phyloP scores from a whole-genome alignment of 208 protist species.

The Trypanosoma avium region DNA sequence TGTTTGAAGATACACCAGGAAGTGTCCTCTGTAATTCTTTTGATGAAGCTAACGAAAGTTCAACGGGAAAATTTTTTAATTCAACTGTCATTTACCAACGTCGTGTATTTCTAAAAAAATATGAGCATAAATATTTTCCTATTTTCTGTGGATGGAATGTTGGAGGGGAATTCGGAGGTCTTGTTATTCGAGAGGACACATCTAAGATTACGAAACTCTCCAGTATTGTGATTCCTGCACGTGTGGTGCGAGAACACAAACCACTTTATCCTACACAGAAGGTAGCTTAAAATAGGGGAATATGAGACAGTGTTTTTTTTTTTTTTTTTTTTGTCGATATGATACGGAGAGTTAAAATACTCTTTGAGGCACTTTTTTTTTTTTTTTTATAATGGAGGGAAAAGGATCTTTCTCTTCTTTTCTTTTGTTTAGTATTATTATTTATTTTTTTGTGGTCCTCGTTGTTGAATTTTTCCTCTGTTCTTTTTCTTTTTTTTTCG shows the following conservation, averaged over 20 bases:
- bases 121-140: slow-evolving; percentile 71
- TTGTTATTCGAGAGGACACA: slow-evolving; percentile 78
- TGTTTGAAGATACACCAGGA: slow-evolving; percentile 6
- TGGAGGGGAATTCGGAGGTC: slow-evolving; percentile 60
- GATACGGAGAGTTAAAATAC: too few species aligned
- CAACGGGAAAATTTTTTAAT: slow-evolving; percentile 58
- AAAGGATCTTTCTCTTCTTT: too few species aligned
- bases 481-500: too few species aligned
- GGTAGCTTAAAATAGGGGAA: not conserved
- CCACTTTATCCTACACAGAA: not conserved
- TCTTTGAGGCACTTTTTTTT: too few species aligned
- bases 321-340: slow-evolving; percentile 12
- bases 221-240: slow-evolving; percentile 59
- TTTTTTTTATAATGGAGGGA: too few species aligned
- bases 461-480: too few species aligned
- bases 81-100: slow-evolving; percentile 69
- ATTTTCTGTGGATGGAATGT: slow-evolving; percentile 84
- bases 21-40: slow-evolving; percentile 24
- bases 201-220: slow-evolving; percentile 76
- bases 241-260: slow-evolving; percentile 43
- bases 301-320: not conserved
- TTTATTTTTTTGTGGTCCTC: too few species aligned
- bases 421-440: too few species aligned
- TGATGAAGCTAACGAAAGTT: slow-evolving; percentile 57
- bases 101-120: slow-evolving; percentile 67